Evolutionary conservation across 2,329 filamentous ascomycete species (phyloP), one percentile per base, ranked within the genome.

Genomic region (Arthrobotrys megalospora): DNA sequence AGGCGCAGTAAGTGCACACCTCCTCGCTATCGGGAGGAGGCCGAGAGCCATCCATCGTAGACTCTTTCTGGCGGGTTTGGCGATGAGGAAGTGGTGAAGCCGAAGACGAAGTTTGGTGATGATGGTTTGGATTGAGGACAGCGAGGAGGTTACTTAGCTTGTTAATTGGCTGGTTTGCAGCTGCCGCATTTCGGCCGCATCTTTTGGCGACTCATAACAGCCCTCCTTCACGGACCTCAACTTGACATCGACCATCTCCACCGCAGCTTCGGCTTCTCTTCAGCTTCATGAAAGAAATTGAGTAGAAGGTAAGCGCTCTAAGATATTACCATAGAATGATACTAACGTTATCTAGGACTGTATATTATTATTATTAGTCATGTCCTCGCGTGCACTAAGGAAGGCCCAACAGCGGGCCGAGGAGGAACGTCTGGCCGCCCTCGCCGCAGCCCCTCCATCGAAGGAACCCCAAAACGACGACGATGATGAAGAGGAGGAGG

Each of bases 371-470:
- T 5, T 41, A 64, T 52, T 3, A n/a, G 65, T 19, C 55, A 91
- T 92, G 90, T 91, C 90, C 50, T 89, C 89, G 16, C 87, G 90
- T 80, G 90, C 90, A n/a, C 84, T 92, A 67, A 87, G 90, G 28
- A 90, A 90, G 82, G 86, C 90, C 69, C 89, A 91, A 36, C 82
- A 87, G 87, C 80, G 88, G 90, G 85, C 87, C 87, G 75, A 89
- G 90, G 82, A 87, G 88, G 82, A 87, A 87, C 85, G 87, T 80
- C 86, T 86, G 80, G 84, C 87, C 79, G 83, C 83, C 45, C 82
- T 84, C 12, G 83, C 84, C 55, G 83, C n/a, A n/a, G n/a, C 85
- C 55, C 36, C 71, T 14, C 45, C 55, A 45, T 34, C 47, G n/a
- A 60, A 60, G 14, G 36, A 43, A 14, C 0, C 48, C 52, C 19